Base-by-base conservation (phyloP, 1,139 yeast species). In the Sugiyamaella neomexicana region DNA sequence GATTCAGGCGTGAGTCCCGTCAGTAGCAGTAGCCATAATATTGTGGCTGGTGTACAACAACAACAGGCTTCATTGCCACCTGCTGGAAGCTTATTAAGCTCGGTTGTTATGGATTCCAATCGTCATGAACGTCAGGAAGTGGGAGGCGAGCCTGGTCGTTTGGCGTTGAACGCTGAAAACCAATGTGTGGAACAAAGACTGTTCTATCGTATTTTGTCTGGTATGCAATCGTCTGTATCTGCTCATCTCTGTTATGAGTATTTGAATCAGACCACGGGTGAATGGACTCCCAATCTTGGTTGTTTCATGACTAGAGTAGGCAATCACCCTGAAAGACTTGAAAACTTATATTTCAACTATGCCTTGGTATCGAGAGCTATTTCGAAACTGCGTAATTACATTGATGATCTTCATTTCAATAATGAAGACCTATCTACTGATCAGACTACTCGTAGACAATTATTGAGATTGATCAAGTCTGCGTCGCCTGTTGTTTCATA, bases 141-240 rank as follows among this genome's bases (percentile, higher is more conserved):
- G 15, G 70, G 68, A 15, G 71, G 70, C 6, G 69, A 67, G 36
- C 57, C 53, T 4, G 70, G 66, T 17, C 57, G 64, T 6, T 57
- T 54, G 12, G 70, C 70, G 13, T 56, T 68, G 58, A 65, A 64
- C 43, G 73, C 73, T 38, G 78, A 75, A 31, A 85, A 80, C 40
- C 79, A 76, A 60, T 90, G 97, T 69, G 69, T 78, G 10, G 98
- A 95, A 65, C 93, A 91, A 73, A 84, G 90, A 62, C 81, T 90
- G 44, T 95, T 95, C 67, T 91, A 86, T 72, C 80, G 96, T 61
- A 73, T 95, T 54, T 78, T 95, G 16, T 85, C 95, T 46, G 99
- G 99, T 1, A 81, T 95, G 86, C 99, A 95, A 69, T 90, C 97
- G 1, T 89, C 97, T 4, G 90, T 95, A 60, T 95, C 96, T 8